A percentile compares a stretch with the other conserved stretches of the same genome.
phyloP scores from a whole-genome alignment of 352 stramenopile species.

The Saprolegnia diclina region DNA sequence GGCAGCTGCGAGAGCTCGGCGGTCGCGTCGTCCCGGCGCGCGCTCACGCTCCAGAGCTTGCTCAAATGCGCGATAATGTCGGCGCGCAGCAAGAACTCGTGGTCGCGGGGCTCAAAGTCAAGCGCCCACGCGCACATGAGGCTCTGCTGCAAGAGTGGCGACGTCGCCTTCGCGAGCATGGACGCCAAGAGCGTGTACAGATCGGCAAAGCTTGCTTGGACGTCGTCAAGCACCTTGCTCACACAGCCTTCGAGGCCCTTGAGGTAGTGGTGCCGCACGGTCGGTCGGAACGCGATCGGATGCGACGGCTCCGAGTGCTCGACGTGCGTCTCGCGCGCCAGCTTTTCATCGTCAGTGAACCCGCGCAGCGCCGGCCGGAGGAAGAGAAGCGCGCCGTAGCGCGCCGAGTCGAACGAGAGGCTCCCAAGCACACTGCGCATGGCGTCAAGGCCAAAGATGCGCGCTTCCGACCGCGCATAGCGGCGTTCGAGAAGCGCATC shows the following conservation, averaged over 20 bases:
- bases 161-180: constrained; percentile 35
- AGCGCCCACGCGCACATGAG: constrained; percentile 73
- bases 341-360: constrained; percentile 80
- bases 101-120: constrained; percentile 78
- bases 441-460: constrained; percentile 71
- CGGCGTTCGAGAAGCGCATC: constrained; percentile 62
- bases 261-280: constrained; percentile 78
- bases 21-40: constrained; percentile 40
- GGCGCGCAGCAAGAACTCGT: constrained; percentile 72
- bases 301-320: constrained; percentile 7
- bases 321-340: constrained; percentile 38
- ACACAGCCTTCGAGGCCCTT: constrained; percentile 83
- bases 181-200: constrained; percentile 65
- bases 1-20: constrained; percentile 27
- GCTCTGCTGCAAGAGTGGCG: constrained; percentile 13
- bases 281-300: constrained; percentile 61
- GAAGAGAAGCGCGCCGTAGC: constrained; percentile 74
- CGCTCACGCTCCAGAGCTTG: constrained; percentile 67
- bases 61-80: constrained; percentile 69
- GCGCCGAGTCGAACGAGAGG: constrained; percentile 69
- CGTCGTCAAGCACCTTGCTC: constrained; percentile 44
- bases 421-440: constrained; percentile 69
- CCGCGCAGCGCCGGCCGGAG: constrained; percentile 75
- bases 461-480: constrained; percentile 61
- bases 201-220: constrained; percentile 68